Evolutionary conservation across 345 rosid species (phyloP), one percentile per base, ranked within the genome.

Genomic region (Boechera stricta): DNA sequence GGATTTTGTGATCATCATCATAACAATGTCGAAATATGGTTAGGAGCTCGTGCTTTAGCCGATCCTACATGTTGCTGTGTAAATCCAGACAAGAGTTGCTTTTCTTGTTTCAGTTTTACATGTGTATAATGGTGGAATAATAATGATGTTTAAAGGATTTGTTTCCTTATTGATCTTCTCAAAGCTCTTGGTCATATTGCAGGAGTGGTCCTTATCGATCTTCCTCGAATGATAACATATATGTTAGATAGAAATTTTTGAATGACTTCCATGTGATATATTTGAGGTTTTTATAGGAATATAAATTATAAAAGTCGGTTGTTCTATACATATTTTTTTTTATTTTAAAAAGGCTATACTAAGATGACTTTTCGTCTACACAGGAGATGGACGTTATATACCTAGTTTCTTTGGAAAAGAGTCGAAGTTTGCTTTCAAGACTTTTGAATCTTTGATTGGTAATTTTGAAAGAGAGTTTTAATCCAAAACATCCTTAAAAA

Each of bases 181-280:
- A 51, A n/a, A 67, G 5, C 39, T 67, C 45, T 67, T 11, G 7
- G 44, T 72, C 47, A 10, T 63, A 71, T 79, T 77, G 67, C 87
- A 94, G 97, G 89, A 71, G 78, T 21, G 21, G 21, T 21, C 21
- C 21, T 21, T 21, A 21, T 21, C 21, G 21, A 21, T 21, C 21
- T 21, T 21, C 21, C 21, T 21, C 15, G 15, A 42, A 41, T 41
- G 15, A 42, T 44, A 44, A 44, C 48, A 44, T 12, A 42, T 4
- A 10, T 41, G 45, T 11, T 42, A 12, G 6, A 4, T 44, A 44
- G n/a, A 44, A 13, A 12, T 1, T 12, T 12, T 12, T 12, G 48
- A 13, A 12, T 44, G n/a, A 12, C 48, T 44, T 44, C n/a, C n/a
- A 44, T 12, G n/a, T 44, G 48, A 44, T 42, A 12, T 42, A 42